Conservation (phyloP, 768 basidiomycete species). For the Podaxis rugospora region DNA sequence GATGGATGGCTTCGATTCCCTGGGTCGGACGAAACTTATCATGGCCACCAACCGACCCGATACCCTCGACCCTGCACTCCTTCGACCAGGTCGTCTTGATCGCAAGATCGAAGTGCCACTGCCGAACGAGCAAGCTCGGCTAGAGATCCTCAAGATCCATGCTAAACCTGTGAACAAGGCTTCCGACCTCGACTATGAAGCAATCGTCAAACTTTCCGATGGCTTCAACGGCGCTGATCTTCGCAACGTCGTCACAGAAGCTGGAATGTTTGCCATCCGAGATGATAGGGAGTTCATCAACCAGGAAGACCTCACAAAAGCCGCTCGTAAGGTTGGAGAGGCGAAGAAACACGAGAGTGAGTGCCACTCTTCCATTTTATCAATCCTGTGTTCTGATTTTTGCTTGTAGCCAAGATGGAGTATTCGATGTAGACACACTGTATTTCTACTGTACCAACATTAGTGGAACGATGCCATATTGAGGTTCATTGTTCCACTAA, state of each 20-base stretch:
- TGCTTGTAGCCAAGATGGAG: slow-evolving; percentile 46
- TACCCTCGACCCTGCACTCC: slow-evolving; percentile 93
- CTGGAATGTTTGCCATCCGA: slow-evolving; percentile 98
- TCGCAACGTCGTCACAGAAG: slow-evolving; percentile 91
- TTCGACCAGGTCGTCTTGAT: slow-evolving; percentile 94
- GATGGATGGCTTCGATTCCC: slow-evolving; percentile 99
- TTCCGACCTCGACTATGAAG: slow-evolving; percentile 96
- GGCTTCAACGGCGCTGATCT: slow-evolving; percentile 96
- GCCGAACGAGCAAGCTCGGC: slow-evolving; percentile 93
- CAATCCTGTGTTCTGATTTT: slow-evolving; percentile 5
- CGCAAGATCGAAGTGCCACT: slow-evolving; percentile 97
- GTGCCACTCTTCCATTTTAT: slow-evolving; percentile 18
- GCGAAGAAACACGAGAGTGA: slow-evolving; percentile 97
- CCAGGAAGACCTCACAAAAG: slow-evolving; percentile 96
- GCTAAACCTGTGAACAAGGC: slow-evolving; percentile 90
- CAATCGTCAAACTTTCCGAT: slow-evolving; percentile 95
- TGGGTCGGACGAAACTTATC: slow-evolving; percentile 93
- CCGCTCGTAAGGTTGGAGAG: slow-evolving; percentile 90
- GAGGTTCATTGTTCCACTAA: no score
- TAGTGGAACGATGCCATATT: no score
- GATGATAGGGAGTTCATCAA: slow-evolving; percentile 89
- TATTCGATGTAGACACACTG: slow-evolving; percentile 34
- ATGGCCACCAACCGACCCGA: slow-evolving; percentile 99
- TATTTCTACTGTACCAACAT: slow-evolving; percentile 14
- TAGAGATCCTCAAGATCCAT: slow-evolving; percentile 98